These are phyloP conservation scores for Bauhinia variegata DNA, from an alignment of 306 rosid species.

Conservation along the genomic window DNA sequence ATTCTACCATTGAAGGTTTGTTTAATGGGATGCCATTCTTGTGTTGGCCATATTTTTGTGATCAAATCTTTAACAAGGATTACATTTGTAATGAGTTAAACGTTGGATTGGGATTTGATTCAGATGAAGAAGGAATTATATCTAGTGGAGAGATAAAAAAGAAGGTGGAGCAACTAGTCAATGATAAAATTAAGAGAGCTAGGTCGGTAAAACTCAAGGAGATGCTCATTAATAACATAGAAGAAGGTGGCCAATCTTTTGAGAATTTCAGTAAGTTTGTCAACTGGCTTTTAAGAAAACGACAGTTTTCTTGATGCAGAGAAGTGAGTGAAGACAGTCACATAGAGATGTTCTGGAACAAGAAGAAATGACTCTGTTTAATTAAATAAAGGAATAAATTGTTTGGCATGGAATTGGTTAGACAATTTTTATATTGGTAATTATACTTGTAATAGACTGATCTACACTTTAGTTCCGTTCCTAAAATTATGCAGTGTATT, in stretches of 20 bases:
- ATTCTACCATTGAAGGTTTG: conserved; percentile 49
- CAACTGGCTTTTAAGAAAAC: too few relatives aligned
- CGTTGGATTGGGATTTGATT: conserved; percentile 45
- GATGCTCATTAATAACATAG: not conserved
- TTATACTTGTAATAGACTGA: too few relatives aligned
- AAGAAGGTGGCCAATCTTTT: not conserved
- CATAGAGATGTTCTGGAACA: too few relatives aligned
- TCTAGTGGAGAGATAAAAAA: conserved; percentile 34
- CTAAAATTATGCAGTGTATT: too few relatives aligned
- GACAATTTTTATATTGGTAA: too few relatives aligned
- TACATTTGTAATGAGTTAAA: conserved; percentile 54
- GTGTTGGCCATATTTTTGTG: conserved; percentile 56
- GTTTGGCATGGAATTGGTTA: too few relatives aligned
- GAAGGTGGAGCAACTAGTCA: conserved; percentile 44
- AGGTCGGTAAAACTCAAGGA: conserved; percentile 32
- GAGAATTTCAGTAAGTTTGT: too few relatives aligned
- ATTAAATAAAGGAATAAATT: too few relatives aligned
- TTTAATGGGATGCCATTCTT: conserved; percentile 50
- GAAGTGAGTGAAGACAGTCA: too few relatives aligned
- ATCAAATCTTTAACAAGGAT: conserved; percentile 36
- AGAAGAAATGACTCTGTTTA: too few relatives aligned
- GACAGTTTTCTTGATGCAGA: too few relatives aligned
- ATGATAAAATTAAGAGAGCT: conserved; percentile 30
- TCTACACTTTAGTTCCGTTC: too few relatives aligned
- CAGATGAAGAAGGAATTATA: conserved; percentile 40